Evolutionary conservation across 495 filamentous ascomycete species (phyloP).

Genomic region (Penicillium paradoxum): DNA sequence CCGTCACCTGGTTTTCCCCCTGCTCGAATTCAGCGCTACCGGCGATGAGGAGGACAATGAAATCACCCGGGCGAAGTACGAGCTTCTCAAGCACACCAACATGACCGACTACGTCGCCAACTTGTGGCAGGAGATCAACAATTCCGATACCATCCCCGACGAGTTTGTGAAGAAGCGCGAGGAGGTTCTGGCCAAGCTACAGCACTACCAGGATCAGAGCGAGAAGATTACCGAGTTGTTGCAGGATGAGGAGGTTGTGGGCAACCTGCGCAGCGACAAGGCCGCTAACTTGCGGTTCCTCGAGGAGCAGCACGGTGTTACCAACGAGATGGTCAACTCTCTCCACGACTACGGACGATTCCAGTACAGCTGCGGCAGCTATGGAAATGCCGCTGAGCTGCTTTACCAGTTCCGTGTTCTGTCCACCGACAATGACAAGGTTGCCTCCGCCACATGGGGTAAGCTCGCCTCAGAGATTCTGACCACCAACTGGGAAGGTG

Average conservation of each 20-base stretch:
- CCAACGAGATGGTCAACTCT: conserved; percentile 86
- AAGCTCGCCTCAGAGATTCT: conserved; percentile 92
- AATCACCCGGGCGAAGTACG: conserved; percentile 78
- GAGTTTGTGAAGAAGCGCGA: conserved; percentile 86
- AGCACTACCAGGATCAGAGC: conserved; percentile 77
- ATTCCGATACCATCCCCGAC: conserved; percentile 68
- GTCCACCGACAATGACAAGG: conserved; percentile 96
- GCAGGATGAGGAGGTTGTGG: conserved; percentile 79
- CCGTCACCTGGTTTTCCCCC: conserved; percentile 89
- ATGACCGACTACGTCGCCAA: conserved; percentile 96
- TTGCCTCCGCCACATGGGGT: conserved; percentile 91
- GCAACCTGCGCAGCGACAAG: conserved; percentile 88
- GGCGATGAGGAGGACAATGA: conserved; percentile 59
- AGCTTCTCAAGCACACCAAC: conserved; percentile 90
- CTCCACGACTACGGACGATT: conserved; percentile 93
- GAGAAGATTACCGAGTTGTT: conserved; percentile 79
- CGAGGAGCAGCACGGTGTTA: conserved; percentile 91
- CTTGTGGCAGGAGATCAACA: conserved; percentile 80
- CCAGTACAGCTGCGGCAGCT: conserved; percentile 94
- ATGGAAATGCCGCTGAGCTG: conserved; percentile 77
- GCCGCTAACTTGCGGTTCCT: conserved; percentile 93
- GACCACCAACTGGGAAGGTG: conserved; percentile 85
- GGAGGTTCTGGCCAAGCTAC: conserved; percentile 75
- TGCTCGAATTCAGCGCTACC: conserved; percentile 74
- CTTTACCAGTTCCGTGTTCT: conserved; percentile 96